Evolutionary conservation across 2,329 filamentous ascomycete genomes (phyloP), one percentile per base, ranked within the genome.

Genomic region (Aureobasidium zeae): DNA sequence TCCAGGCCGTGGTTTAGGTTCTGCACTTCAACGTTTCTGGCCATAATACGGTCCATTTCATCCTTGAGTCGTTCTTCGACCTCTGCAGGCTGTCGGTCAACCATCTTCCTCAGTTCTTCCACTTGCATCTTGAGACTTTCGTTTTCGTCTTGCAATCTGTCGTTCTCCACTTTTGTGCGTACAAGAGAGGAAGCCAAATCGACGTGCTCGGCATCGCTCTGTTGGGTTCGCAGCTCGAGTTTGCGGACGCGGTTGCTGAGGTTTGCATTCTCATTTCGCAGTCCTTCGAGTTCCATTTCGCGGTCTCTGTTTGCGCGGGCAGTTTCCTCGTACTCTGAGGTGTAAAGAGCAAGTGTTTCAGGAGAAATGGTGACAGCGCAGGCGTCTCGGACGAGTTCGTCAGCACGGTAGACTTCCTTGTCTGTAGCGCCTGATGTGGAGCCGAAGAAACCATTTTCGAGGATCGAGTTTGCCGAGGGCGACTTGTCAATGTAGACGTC

Each of bases 401-500:
- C 91, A 12, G 91, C 91, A 37, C 88, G 81, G 61, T 98, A 98
- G 5, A 98, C 78, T 59, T 95, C 91, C 63, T 94, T 95, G 59
- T 98, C 91, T 10, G 86, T 75, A 52, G 79, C 84, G n/a, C 81
- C 80, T 24, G 85, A 87, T 12, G 39, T 43, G 60, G 83, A 89
- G 48, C 91, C 91, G 57, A 98, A 98, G 71, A 98, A 98, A 11
- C 91, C 91, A 31, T 87, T 94, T 62, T 98, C 91, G 1, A 96
- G 76, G 35, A 98, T 82, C 12, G 87, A 94, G 38, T 81, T 87
- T n/a, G 87, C 81, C 2, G 87, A 94, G 0, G 91, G 91, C 6
- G 87, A 77, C 54, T 87, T 84, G 63, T 98, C 91, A 50, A 98
- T 95, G 63, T 98, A 98, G 28, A 87, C 87, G 57, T 98, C 91